Percentiles rank a stretch among this genome's conserved stretches.
These are phyloP conservation scores for Pseudotsuga menziesii DNA, from an alignment of 75 land plant species.

Conservation along the genomic window DNA sequence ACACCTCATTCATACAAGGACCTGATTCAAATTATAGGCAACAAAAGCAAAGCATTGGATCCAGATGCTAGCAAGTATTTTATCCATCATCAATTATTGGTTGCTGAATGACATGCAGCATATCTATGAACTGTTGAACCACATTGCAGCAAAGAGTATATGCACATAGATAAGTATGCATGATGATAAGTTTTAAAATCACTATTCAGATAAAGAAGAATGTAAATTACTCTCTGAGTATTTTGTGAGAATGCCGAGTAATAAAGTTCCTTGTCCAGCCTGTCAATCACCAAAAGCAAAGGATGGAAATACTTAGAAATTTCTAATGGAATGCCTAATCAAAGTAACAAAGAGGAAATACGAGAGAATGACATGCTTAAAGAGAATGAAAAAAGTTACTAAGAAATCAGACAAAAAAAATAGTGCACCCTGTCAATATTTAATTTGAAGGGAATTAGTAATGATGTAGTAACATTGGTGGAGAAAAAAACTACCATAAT, in stretches of 20 bases:
- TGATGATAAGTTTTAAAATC: too few relatives aligned
- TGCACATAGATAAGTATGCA: too few relatives aligned
- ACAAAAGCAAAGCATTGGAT: too few relatives aligned
- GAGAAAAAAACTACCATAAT: background rate
- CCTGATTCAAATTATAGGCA: too few relatives aligned
- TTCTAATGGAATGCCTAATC: background rate
- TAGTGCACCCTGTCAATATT: too few relatives aligned
- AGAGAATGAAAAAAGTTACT: background rate
- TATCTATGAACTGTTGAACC: too few relatives aligned
- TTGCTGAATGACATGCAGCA: too few relatives aligned
- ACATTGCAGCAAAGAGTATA: too few relatives aligned
- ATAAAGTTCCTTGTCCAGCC: conserved; percentile 85
- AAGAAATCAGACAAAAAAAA: background rate
- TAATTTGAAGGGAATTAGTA: too few relatives aligned
- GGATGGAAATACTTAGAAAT: background rate
- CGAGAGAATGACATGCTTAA: background rate
- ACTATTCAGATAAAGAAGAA: background rate
- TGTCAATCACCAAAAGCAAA: conserved; percentile 18
- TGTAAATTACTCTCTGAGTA: conserved; percentile 66
- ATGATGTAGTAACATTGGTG: background rate
- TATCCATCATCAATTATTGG: too few relatives aligned
- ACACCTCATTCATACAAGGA: too few relatives aligned
- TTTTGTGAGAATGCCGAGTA: conserved; percentile 82
- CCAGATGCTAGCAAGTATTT: too few relatives aligned
- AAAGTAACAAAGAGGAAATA: background rate